Evolutionary conservation across 345 rosid genomes (phyloP), one percentile per base, ranked within the genome.

Genomic region (Citropsis articulata): DNA sequence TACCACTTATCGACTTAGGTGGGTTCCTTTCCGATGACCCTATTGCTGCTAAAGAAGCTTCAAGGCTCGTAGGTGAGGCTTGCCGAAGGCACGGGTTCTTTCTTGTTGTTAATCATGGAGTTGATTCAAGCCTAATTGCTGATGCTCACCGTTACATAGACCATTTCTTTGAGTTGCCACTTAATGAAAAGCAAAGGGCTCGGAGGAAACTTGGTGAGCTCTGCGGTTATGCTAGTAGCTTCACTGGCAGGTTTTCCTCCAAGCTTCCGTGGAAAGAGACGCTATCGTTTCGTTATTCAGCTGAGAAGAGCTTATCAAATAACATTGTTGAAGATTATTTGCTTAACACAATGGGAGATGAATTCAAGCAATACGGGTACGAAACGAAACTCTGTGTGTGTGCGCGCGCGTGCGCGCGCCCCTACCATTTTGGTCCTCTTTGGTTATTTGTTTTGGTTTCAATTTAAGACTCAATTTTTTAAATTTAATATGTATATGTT

Each of bases 261-360:
- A 94, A 92, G 81, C 95, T 96, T 22, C 99, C 99, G 0, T 96
- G 99, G 98, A 96, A 96, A 80, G 99, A 96, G 84, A 96, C 98
- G 0, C 92, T 96, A 27, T 96, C 99, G 69, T 89, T 96, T 76
- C 76, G 86, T 28, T 89, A 83, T 80, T 87, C 88, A 2, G 91
- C 90, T 19, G 91, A 87, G 64, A 50, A 81, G 25, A 80, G 66
- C 64, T 80, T 85, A 6, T 75, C 88, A 6, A 84, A 45, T 45
- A 45, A 84, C 61, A 56, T 86, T 6, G 94, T 96, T 30, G 77
- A 89, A 69, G 88, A 91, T 5, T 96, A 94, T 70, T 82, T 92
- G 50, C 72, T 77, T 5, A 68, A 80, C 71, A 86, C 87, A 86
- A 84, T 94, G 91, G 99, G 99, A 62, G 82, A 82, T 31, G 88